Evolutionary conservation across 2,329 filamentous ascomycete genomes (phyloP).

Genomic region (Arthrinium puccinioides): DNA sequence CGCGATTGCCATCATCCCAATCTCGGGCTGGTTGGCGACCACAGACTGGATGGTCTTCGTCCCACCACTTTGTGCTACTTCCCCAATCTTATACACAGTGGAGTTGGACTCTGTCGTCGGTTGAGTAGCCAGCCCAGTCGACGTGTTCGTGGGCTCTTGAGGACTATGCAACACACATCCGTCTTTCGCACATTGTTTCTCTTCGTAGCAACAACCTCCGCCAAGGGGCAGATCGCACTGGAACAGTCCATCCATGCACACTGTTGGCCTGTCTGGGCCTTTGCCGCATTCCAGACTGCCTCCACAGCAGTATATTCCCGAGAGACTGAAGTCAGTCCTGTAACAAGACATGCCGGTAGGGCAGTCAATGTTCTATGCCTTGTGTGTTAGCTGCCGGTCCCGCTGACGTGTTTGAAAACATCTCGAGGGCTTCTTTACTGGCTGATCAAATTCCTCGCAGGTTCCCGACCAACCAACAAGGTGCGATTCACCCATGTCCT

Average conservation of each 20-base stretch:
- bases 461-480: too few species aligned
- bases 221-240: conserved; percentile 10
- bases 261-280: conserved; percentile 4
- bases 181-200: conserved; percentile 8
- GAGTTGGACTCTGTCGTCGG: background rate
- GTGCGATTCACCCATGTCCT: too few species aligned
- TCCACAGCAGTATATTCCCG: conserved; percentile 14
- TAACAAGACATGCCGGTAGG: conserved; percentile 11
- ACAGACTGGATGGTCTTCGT: too few species aligned
- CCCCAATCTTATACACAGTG: conserved; percentile 6
- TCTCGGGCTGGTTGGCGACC: too few species aligned
- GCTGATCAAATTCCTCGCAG: too few species aligned
- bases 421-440: too few species aligned
- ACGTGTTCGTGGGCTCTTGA: background rate
- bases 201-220: conserved; percentile 13
- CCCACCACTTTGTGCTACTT: conserved; percentile 1
- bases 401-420: too few species aligned
- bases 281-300: conserved; percentile 2
- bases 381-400: too few species aligned
- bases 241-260: conserved; percentile 5
- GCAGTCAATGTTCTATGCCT: conserved; percentile 15
- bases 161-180: conserved; percentile 12
- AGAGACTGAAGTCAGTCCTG: conserved; percentile 11
- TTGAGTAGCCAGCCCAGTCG: background rate
- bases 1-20: too few species aligned